A percentile compares a stretch with the other conserved stretches of the same genome.
phyloP scores from a whole-genome alignment of 345 rosid species.

The Lepidium africanum region DNA sequence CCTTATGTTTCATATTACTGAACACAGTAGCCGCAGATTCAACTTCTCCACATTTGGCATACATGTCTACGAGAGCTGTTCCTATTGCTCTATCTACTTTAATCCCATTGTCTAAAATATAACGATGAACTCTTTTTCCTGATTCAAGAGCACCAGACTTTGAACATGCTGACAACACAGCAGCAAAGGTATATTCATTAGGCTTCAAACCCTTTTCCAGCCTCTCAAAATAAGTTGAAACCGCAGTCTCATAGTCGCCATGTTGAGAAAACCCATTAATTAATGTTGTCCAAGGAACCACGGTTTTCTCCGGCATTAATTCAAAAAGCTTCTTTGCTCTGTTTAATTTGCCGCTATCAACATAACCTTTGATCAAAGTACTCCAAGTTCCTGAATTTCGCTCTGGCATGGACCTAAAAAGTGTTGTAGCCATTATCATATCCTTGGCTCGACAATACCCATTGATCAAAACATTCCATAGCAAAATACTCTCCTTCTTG shows the following conservation, averaged over 20 bases:
- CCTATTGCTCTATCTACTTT: slow-evolving; percentile 36
- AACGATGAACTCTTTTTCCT: slow-evolving; percentile 40
- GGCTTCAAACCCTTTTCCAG: slow-evolving; percentile 45
- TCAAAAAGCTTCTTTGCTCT: slow-evolving; percentile 39
- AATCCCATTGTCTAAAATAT: slow-evolving; percentile 36
- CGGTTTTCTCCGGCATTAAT: slow-evolving; percentile 41
- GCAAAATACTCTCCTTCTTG: slow-evolving; percentile 30
- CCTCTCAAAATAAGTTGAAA: slow-evolving; percentile 44
- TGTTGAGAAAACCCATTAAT: slow-evolving; percentile 41
- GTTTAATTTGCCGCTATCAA: slow-evolving; percentile 30
- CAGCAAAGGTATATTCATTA: slow-evolving; percentile 38
- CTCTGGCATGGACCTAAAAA: slow-evolving; percentile 44
- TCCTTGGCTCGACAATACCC: slow-evolving; percentile 43
- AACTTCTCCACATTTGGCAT: slow-evolving; percentile 58
- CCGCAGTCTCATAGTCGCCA: slow-evolving; percentile 37
- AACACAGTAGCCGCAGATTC: slow-evolving; percentile 47
- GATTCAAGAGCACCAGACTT: slow-evolving; percentile 55
- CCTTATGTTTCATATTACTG: slow-evolving; percentile 35
- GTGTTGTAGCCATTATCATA: slow-evolving; percentile 39
- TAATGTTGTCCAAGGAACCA: slow-evolving; percentile 53
- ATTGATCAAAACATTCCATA: slow-evolving; percentile 62
- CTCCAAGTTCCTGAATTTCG: slow-evolving; percentile 47
- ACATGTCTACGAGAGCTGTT: slow-evolving; percentile 51
- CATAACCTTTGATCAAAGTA: slow-evolving; percentile 53
- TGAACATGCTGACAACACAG: slow-evolving; percentile 57